Evolutionary conservation across 1,284 basidiomycete species (phyloP), one percentile per base, ranked within the genome.

Genomic region (Neotropicomus parvogracilis): DNA sequence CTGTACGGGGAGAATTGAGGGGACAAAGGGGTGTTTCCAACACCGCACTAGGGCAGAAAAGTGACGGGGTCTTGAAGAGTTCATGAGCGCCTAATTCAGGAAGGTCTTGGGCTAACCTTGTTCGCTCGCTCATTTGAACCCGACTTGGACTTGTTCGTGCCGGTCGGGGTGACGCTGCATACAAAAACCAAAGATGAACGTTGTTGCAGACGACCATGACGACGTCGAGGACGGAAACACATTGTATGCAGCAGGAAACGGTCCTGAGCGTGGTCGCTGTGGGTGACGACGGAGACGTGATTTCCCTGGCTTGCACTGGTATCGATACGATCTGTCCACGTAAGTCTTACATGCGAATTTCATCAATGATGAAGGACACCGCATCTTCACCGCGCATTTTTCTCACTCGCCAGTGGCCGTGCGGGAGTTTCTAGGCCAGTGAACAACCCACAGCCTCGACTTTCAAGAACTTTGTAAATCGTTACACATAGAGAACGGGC

Each of bases 11-110:
- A 34, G 33, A 41, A 17, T 24, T 17, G 48, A 42, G 40, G 43
- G 40, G 19, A 48, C 47, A 50, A 43, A 44, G 17, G 36, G 46
- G 48, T 20, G 40, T 34, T 57, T 12, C 27, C 45, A 50, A 43
- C 58, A 60, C 58, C 43, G 59, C 59, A 52, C 51, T 39, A 6
- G 45, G 27, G 21, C 20, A 19, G 42, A 41, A 50, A 21, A 24
- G 33, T 33, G 21, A 28, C 36, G 33, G 45, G 39, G 13, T 40
- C 52, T 48, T n/a, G n/a, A n/a, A n/a, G n/a, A n/a, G n/a, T n/a
- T n/a, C n/a, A n/a, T n/a, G n/a, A n/a, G n/a, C n/a, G n/a, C n/a
- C n/a, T n/a, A n/a, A n/a, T n/a, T n/a, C n/a, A n/a, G n/a, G n/a
- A n/a, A n/a, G n/a, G n/a, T n/a, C n/a, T n/a, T n/a, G n/a, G 10